phyloP scores from a whole-genome alignment of 2,329 filamentous ascomycete species.

The Aaosphaeria arxii region DNA sequence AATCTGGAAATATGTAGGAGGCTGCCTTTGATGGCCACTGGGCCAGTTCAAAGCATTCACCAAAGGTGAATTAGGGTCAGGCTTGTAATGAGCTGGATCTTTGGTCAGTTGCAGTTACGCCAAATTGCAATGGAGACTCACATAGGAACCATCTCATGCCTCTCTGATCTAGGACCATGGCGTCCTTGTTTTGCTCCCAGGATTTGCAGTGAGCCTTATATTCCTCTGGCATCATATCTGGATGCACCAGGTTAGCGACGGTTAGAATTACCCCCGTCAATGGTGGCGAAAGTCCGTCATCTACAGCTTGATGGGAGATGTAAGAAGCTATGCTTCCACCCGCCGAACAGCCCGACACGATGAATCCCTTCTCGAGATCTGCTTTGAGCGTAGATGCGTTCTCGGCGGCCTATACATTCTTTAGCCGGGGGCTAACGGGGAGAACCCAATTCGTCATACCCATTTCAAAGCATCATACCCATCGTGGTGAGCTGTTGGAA shows the following conservation, averaged over 20 bases:
- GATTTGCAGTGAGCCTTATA: conserved; percentile 11
- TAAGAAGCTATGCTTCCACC: conserved; percentile 13
- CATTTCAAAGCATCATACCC: conserved; percentile 10
- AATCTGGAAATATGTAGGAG: conserved; percentile 50
- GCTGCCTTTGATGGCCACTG: conserved; percentile 29
- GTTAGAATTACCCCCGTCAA: conserved; percentile 12
- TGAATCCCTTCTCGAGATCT: conserved; percentile 11
- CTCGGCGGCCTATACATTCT: conserved; percentile 3
- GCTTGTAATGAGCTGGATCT: conserved; percentile 23
- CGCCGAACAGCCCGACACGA: conserved; percentile 13
- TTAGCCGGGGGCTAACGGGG: background rate
- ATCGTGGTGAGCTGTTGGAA: conserved; percentile 7
- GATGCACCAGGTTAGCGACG: conserved; percentile 9
- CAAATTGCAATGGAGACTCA: conserved; percentile 1
- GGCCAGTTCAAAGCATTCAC: conserved; percentile 20
- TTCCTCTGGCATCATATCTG: conserved; percentile 11
- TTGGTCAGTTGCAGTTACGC: background rate
- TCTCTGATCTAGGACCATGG: conserved; percentile 9
- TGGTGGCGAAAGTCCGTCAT: conserved; percentile 9
- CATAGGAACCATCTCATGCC: conserved; percentile 9
- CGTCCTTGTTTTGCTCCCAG: conserved; percentile 12
- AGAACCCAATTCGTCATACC: conserved; percentile 3
- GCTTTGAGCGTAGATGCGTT: conserved; percentile 9
- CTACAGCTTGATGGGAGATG: conserved; percentile 13
- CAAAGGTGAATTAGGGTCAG: conserved; percentile 25